These are phyloP conservation scores for Halteria grandinella DNA, from an alignment of 73 alveolate genomes.

Conservation along the genomic window DNA sequence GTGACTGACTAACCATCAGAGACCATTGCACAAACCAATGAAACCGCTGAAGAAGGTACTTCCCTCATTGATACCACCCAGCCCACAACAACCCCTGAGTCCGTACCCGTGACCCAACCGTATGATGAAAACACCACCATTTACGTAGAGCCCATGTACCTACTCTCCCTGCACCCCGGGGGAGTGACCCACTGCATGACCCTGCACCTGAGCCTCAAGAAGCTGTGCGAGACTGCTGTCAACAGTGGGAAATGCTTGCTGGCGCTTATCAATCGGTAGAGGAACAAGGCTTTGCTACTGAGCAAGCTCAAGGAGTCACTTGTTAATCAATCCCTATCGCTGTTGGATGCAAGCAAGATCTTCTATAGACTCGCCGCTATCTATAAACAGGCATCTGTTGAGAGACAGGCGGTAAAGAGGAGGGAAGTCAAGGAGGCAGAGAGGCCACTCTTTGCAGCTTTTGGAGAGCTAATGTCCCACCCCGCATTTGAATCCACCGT, in stretches of 20 bases:
- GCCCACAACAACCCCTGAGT: too few species aligned
- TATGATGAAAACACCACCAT: neutral
- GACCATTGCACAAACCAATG: too few species aligned
- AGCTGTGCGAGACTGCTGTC: neutral
- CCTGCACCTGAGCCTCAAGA: neutral
- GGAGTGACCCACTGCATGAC: neutral
- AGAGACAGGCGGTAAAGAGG: conserved; percentile 44
- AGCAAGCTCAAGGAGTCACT: neutral
- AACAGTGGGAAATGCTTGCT: neutral
- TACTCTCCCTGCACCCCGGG: neutral
- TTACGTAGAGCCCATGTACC: neutral
- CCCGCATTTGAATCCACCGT: conserved; percentile 5
- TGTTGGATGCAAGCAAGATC: neutral
- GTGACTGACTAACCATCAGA: too few species aligned
- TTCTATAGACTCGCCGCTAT: conserved; percentile 31
- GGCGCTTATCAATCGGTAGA: neutral
- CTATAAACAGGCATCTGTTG: conserved; percentile 42
- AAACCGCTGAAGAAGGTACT: too few species aligned
- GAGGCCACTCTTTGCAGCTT: too few species aligned
- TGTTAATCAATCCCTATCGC: neutral
- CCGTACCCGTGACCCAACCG: too few species aligned
- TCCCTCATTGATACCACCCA: too few species aligned
- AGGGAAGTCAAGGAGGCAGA: too few species aligned
- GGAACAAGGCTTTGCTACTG: neutral
- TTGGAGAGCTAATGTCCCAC: too few species aligned